Percentiles rank a stretch among this genome's conserved stretches.
Conservation (phyloP, 2,329 filamentous ascomycete species). For the Claviceps pazoutovae region DNA sequence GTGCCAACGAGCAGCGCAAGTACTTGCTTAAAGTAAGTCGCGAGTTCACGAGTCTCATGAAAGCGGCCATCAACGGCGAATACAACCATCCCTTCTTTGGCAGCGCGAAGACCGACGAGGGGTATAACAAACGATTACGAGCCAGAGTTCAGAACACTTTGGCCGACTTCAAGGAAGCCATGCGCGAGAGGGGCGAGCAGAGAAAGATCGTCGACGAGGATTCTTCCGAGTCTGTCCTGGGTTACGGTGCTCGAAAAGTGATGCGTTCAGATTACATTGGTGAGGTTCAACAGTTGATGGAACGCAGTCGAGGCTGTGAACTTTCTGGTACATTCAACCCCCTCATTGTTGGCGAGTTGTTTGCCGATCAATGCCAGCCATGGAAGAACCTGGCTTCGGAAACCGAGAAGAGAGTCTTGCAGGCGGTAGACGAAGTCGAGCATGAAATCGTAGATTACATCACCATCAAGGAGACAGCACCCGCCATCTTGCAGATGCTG, state of each 20-base stretch:
- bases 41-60: slow-evolving; percentile 28
- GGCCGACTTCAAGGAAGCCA: slow-evolving; percentile 28
- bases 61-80: slow-evolving; percentile 32
- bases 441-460: slow-evolving; percentile 6
- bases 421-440: slow-evolving; percentile 5
- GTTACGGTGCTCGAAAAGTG: background rate
- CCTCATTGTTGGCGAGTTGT: slow-evolving; percentile 42
- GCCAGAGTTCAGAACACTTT: slow-evolving; percentile 35
- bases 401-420: slow-evolving; percentile 3
- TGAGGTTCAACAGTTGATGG: slow-evolving; percentile 12
- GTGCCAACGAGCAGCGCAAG: slow-evolving; percentile 28
- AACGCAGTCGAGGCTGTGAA: slow-evolving; percentile 27
- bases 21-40: slow-evolving; percentile 33
- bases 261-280: slow-evolving; percentile 9
- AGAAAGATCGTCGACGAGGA: slow-evolving; percentile 17
- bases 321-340: slow-evolving; percentile 48
- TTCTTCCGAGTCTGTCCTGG: too few relatives aligned
- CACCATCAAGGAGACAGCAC: slow-evolving; percentile 7
- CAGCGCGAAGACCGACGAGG: slow-evolving; percentile 11
- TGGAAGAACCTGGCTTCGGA: slow-evolving; percentile 34
- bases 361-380: slow-evolving; percentile 40
- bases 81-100: slow-evolving; percentile 40
- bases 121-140: slow-evolving; percentile 32
- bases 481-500: slow-evolving; percentile 8
- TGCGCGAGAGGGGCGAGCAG: slow-evolving; percentile 27